These are phyloP conservation scores for Imleria badia DNA, from an alignment of 768 basidiomycete genomes.

Conservation along the genomic window DNA sequence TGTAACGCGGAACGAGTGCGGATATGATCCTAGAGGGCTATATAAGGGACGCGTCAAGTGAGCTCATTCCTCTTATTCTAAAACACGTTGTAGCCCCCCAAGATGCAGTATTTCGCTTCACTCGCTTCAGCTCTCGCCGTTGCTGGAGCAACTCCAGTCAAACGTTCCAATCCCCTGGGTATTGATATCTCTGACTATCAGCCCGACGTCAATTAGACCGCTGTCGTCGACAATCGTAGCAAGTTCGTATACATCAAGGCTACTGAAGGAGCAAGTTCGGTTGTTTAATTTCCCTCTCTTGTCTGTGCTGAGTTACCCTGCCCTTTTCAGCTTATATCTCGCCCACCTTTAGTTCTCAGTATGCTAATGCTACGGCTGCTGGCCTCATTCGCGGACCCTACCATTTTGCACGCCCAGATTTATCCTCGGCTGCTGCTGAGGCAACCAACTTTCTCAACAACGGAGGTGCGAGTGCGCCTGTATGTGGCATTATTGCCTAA, in stretches of 20 bases:
- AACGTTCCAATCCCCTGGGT: slow-evolving; percentile 44
- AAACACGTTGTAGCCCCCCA: not conserved
- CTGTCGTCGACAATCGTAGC: slow-evolving; percentile 51
- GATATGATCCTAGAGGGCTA: not conserved
- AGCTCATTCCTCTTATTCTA: not conserved
- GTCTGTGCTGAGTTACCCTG: not conserved
- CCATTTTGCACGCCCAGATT: slow-evolving; percentile 59
- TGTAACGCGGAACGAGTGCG: too few species aligned
- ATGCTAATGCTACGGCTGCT: slow-evolving; percentile 53
- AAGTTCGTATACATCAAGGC: slow-evolving; percentile 66
- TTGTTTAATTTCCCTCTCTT: slow-evolving; percentile 9
- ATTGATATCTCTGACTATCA: slow-evolving; percentile 60
- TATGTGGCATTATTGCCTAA: not conserved
- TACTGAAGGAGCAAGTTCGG: slow-evolving; percentile 56
- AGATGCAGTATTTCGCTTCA: slow-evolving; percentile 22
- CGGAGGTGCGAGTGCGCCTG: slow-evolving; percentile 39
- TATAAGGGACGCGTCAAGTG: slow-evolving; percentile 13
- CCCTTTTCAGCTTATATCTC: slow-evolving; percentile 21
- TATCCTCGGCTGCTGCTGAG: slow-evolving; percentile 55
- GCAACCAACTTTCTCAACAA: slow-evolving; percentile 57
- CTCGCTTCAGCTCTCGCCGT: slow-evolving; percentile 17
- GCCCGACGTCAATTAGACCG: slow-evolving; percentile 48
- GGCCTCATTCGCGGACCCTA: slow-evolving; percentile 60
- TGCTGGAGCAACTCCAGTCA: slow-evolving; percentile 13
- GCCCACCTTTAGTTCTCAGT: slow-evolving; percentile 46